A percentile compares a stretch with the other conserved stretches of the same genome.
Conservation (phyloP, 805 yeast genomes). For the Kodamaea restingae region DNA sequence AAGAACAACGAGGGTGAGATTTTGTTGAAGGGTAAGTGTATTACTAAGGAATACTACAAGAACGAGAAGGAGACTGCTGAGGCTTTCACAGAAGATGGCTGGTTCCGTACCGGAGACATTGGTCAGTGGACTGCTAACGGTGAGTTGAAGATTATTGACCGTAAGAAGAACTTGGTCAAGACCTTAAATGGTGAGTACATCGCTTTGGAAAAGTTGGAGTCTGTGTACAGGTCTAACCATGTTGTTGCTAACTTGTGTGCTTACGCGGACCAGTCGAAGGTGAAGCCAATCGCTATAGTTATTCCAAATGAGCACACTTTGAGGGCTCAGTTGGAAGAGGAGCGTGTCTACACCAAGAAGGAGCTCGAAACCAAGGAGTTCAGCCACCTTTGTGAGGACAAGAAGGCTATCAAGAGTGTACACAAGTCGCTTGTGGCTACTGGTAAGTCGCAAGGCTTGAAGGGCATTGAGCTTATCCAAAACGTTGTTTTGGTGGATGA, state of each 20-base stretch:
- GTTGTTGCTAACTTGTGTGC: slow-evolving; percentile 81
- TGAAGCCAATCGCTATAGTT: slow-evolving; percentile 89
- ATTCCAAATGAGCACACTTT: slow-evolving; percentile 73
- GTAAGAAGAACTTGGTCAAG: slow-evolving; percentile 93
- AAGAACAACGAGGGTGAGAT: slow-evolving; percentile 92
- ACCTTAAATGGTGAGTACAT: slow-evolving; percentile 96
- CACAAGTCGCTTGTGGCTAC: slow-evolving; percentile 61
- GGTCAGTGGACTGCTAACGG: slow-evolving; percentile 89
- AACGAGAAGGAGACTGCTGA: slow-evolving; percentile 76
- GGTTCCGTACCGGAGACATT: slow-evolving; percentile 97
- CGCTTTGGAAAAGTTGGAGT: slow-evolving; percentile 92
- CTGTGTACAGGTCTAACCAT: slow-evolving; percentile 80
- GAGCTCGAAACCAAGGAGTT: slow-evolving; percentile 42
- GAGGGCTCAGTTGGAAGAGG: slow-evolving; percentile 51
- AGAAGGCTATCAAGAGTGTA: slow-evolving; percentile 52
- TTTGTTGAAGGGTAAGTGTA: slow-evolving; percentile 69
- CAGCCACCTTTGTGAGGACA: slow-evolving; percentile 51
- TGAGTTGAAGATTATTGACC: slow-evolving; percentile 78
- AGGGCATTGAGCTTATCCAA: slow-evolving; percentile 78
- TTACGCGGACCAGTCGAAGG: slow-evolving; percentile 83
- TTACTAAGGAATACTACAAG: slow-evolving; percentile 73
- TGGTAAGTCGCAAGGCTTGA: slow-evolving; percentile 75
- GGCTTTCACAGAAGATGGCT: slow-evolving; percentile 76
- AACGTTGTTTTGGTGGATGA: slow-evolving; percentile 77
- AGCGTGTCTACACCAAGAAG: slow-evolving; percentile 44